phyloP scores from a whole-genome alignment of 768 basidiomycete genomes.

The Austroboletus festivus region DNA sequence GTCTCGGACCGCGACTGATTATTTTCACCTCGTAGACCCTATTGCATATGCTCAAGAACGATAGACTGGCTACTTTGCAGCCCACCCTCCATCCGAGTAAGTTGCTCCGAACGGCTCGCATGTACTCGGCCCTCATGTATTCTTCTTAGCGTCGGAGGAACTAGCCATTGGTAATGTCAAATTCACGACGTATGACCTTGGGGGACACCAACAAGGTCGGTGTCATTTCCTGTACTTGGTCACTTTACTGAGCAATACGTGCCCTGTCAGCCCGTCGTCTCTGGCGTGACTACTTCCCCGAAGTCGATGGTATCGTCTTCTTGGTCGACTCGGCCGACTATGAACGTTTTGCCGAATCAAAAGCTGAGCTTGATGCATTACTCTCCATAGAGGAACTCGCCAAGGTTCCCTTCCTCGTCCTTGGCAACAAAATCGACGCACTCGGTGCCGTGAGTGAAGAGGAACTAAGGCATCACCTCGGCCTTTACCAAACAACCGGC shows the following conservation, averaged over 20 bases:
- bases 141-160: conserved; percentile 84
- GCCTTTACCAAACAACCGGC: conserved; percentile 98
- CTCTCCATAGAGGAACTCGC: conserved; percentile 92
- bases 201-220: conserved; percentile 97
- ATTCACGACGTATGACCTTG: conserved; percentile 97
- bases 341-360: conserved; percentile 94
- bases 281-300: conserved; percentile 99
- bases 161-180: conserved; percentile 98
- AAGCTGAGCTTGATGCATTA: conserved; percentile 94
- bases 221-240: conserved; percentile 13
- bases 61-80: conserved; percentile 94
- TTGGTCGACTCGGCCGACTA: conserved; percentile 96
- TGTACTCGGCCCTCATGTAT: conserved; percentile 7
- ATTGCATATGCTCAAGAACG: conserved; percentile 99
- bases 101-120: conserved; percentile 23
- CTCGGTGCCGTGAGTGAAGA: conserved; percentile 96
- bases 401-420: conserved; percentile 96
- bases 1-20: not conserved
- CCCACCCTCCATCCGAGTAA: conserved; percentile 97
- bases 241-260: not conserved
- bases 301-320: conserved; percentile 98
- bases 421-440: conserved; percentile 99
- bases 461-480: conserved; percentile 91
- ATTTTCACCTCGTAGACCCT: conserved; percentile 59
- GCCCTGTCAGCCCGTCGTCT: conserved; percentile 75